These are phyloP conservation scores for Haplosporangium sp. DNA, from an alignment of 371 early-diverging fungal genomes.

Conservation along the genomic window DNA sequence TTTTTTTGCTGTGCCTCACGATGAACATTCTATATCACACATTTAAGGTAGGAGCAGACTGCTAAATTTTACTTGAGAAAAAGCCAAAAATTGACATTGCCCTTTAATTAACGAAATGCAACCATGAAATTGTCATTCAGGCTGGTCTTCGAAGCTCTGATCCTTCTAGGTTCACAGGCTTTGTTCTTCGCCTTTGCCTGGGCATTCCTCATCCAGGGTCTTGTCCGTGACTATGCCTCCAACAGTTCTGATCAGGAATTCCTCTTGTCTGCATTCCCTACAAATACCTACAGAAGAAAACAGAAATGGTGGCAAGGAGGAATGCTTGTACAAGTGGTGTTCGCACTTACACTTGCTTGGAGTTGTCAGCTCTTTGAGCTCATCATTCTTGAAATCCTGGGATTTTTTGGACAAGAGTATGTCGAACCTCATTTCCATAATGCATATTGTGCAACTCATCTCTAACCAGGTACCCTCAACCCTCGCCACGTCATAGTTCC, in stretches of 20 bases:
- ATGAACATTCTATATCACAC: too few relatives aligned
- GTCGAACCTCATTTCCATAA: slow-evolving; percentile 5
- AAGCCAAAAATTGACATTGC: background rate
- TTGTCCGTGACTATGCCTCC: slow-evolving; percentile 66
- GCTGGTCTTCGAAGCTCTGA: slow-evolving; percentile 52
- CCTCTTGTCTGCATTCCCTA: slow-evolving; percentile 39
- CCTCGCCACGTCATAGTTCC: slow-evolving; percentile 55
- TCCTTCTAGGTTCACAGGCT: slow-evolving; percentile 60
- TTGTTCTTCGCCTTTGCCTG: slow-evolving; percentile 67
- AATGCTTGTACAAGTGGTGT: slow-evolving; percentile 73
- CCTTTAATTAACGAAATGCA: background rate
- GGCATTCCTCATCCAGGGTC: slow-evolving; percentile 63
- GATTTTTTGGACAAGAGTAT: slow-evolving; percentile 76
- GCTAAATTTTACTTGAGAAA: background rate
- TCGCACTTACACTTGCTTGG: slow-evolving; percentile 81
- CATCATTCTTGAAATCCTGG: slow-evolving; percentile 84
- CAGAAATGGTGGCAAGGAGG: slow-evolving; percentile 56
- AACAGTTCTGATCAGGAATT: slow-evolving; percentile 55
- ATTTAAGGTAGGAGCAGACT: background rate
- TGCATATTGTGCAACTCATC: background rate
- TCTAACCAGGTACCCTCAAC: background rate
- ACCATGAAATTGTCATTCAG: slow-evolving; percentile 44
- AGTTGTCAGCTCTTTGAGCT: slow-evolving; percentile 86
- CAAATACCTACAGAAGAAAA: slow-evolving; percentile 36
- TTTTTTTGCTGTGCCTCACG: too few relatives aligned